Base-by-base conservation (phyloP, 116 monocot genomes). In the Trichopus zeylanicus region DNA sequence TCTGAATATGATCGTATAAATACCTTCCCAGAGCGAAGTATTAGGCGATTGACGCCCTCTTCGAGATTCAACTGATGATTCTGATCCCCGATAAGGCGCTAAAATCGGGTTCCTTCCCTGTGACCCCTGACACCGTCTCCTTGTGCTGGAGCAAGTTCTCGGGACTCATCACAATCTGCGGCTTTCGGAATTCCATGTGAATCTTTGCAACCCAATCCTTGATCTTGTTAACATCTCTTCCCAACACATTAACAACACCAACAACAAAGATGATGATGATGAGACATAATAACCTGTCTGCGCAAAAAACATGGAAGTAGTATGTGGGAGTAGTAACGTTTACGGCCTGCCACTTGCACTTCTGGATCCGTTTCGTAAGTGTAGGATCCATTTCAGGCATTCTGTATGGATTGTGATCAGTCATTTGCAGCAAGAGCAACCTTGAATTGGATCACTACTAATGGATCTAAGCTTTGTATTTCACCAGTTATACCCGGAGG, bases 291-390 rank as follows among this genome's bases (percentile, higher is more conserved):
- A 42, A 42, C 42, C 42, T 42, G 42, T 16, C 42, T 13, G 18
- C 42, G 42, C 42, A n/a, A n/a, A 42, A n/a, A n/a, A 42, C 42
- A 42, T 42, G 42, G 42, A 42, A 42, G 42, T 42, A 42, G n/a
- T 42, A 16, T 42, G 42, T n/a, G 0, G 42, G 42, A 42, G 42
- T 42, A 1, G 42, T 42, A n/a, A 42, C 42, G n/a, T 42, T 42
- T 13, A 42, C 42, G 2, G n/a, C 42, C n/a, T 42, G 42, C 42
- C 42, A 42, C 13, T 42, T 42, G 42, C 42, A 42, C n/a, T 42
- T n/a, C 13, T 42, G 42, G 42, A 42, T 42, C 12, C n/a, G 42
- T 15, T 42, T 42, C 42, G 18, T 13, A 13, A 42, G n/a, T 16
- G 42, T 42, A 16, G 42, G 42, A 2, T 42, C 42, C 42, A 42